These are phyloP conservation scores for Kodamaea leandrae DNA, from an alignment of 805 yeast genomes.

Conservation along the genomic window DNA sequence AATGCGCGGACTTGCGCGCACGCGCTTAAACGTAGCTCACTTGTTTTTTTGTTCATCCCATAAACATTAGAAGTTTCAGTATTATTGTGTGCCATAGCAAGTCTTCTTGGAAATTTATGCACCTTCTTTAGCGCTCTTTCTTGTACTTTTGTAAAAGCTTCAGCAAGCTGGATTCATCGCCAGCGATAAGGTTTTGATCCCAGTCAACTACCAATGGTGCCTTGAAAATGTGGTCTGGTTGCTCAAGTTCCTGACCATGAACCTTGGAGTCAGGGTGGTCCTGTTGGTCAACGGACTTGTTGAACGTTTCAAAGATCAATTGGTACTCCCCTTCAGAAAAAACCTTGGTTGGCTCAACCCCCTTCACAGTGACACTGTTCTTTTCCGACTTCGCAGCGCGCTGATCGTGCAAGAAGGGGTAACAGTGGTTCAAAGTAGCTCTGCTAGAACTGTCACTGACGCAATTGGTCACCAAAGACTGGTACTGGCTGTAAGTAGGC, in stretches of 20 bases:
- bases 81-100: too few species aligned
- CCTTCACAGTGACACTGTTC: slow-evolving; percentile 22
- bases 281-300: slow-evolving; percentile 16
- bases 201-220: slow-evolving; percentile 46
- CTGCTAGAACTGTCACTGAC: slow-evolving; percentile 24
- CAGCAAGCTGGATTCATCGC: slow-evolving; percentile 32
- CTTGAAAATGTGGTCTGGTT: slow-evolving; percentile 33
- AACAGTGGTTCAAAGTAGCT: slow-evolving; percentile 28
- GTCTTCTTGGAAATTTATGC: background rate
- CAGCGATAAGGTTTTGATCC: slow-evolving; percentile 43
- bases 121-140: background rate
- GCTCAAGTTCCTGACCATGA: slow-evolving; percentile 23
- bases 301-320: slow-evolving; percentile 38
- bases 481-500: slow-evolving; percentile 44
- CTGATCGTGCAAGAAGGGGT: slow-evolving; percentile 36
- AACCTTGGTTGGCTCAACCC: slow-evolving; percentile 23
- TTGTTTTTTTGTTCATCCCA: background rate
- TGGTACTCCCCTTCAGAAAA: slow-evolving; percentile 39
- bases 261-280: slow-evolving; percentile 17
- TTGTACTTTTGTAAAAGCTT: slow-evolving; percentile 31
- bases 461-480: slow-evolving; percentile 26
- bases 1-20: too few species aligned
- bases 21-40: too few species aligned
- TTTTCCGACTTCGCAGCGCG: slow-evolving; percentile 14
- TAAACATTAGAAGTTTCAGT: background rate